Percentiles rank a stretch among this genome's conserved stretches.
phyloP scores from a whole-genome alignment of 805 yeast species.

The Lipomyces chichibuensis region DNA sequence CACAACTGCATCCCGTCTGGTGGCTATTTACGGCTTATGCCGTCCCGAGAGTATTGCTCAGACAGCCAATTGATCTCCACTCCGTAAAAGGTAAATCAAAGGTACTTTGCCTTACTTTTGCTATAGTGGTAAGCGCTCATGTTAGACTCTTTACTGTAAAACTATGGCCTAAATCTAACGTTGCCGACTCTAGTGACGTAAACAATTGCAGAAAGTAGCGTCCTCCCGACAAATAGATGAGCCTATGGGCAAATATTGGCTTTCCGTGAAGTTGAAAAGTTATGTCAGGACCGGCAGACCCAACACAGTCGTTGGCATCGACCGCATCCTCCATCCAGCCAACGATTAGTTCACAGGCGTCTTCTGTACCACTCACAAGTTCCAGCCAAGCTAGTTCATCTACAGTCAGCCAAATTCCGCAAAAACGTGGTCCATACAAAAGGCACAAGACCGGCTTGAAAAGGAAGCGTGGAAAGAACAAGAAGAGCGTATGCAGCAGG shows the following conservation, averaged over 20 bases:
- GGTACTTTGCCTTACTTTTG: too few species aligned
- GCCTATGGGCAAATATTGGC: not conserved
- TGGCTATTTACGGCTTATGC: too few species aligned
- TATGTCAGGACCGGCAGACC: not conserved
- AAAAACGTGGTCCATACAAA: conserved; percentile 7
- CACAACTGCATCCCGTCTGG: not conserved
- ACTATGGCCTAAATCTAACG: not conserved
- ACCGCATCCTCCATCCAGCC: not conserved
- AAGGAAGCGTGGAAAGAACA: conserved; percentile 7
- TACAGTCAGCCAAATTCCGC: conserved; percentile 7
- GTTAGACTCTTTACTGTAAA: not conserved
- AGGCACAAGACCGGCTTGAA: conserved; percentile 10
- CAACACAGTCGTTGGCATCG: not conserved
- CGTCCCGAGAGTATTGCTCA: too few species aligned
- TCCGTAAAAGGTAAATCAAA: too few species aligned
- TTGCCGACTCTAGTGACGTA: not conserved
- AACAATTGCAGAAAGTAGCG: not conserved
- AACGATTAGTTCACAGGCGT: not conserved
- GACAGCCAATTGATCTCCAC: too few species aligned
- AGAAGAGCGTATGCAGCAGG: conserved; percentile 13
- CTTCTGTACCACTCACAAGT: not conserved
- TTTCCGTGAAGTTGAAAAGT: not conserved
- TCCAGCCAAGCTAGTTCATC: conserved; percentile 1
- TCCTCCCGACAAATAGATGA: not conserved
- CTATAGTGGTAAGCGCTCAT: not conserved